Evolutionary conservation across 2,329 filamentous ascomycete species (phyloP), one percentile per base, ranked within the genome.

Genomic region (Exophiala oligosperma): DNA sequence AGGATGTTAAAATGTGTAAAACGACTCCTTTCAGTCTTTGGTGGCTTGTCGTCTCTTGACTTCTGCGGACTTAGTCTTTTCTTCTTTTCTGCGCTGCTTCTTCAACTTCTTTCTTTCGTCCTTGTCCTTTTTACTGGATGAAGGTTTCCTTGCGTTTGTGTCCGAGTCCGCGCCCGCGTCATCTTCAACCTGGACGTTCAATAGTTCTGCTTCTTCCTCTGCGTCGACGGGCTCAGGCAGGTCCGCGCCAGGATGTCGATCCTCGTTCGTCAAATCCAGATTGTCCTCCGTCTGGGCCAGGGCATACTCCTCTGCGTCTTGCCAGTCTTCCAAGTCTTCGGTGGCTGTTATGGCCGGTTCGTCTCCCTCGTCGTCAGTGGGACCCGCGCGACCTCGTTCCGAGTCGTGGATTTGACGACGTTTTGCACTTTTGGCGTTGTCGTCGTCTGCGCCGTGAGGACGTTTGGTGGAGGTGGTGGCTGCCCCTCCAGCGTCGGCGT

Each of bases 161-260:
- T 32, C 26, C 26, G 50, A 23, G 47, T 44, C 49, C 17, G 40
- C 35, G 24, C 67, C 68, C 44, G 66, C 66, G 4, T 66, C 70
- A 29, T 65, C 74, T 43, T 73, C 72, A 51, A 65, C 67, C 7
- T 73, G 26, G 61, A 75, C n/a, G 62, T 62, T 11, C 35, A 72
- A 14, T 69, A 74, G 23, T 72, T 74, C 37, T 11, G 76, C 40
- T 49, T 68, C 6, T 74, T 75, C 55, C 63, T 70, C 2, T 28
- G 72, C 1, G 61, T 72, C 4, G 71, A 71, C 11, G 57, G 74
- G 29, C 17, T 72, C 2, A 64, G 72, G 7, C 74, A 77, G 62
- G 62, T 64, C 29, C n/a, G 57, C 60, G n/a, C 60, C 57, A 17
- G 60, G 57, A 48, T 60, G 52, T 5, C 57, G 32, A 14, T 61